Conservation (phyloP, 768 basidiomycete genomes). For the Termitomyces sp. region DNA sequence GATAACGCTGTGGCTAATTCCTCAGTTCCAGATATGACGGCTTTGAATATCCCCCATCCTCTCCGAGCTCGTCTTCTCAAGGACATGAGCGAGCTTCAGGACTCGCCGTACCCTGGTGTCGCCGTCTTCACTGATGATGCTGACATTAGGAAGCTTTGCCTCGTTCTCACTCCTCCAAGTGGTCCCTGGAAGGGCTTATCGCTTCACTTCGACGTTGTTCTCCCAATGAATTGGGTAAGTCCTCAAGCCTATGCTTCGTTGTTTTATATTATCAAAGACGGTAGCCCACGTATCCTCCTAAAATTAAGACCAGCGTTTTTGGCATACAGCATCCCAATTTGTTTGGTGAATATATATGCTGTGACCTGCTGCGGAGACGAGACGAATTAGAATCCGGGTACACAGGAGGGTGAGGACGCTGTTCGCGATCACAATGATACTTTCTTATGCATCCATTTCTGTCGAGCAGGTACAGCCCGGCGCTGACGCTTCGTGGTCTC, state of each 20-base stretch:
- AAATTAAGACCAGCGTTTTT: conserved; percentile 24
- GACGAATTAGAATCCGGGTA: conserved; percentile 20
- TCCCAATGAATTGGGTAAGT: conserved; percentile 33
- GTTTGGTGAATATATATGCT: conserved; percentile 34
- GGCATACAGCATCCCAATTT: conserved; percentile 38
- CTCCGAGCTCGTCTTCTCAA: conserved; percentile 32
- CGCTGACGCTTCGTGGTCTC: conserved; percentile 38
- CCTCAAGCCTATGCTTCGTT: not conserved
- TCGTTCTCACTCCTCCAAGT: conserved; percentile 37
- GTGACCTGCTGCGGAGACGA: conserved; percentile 30
- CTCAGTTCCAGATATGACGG: not conserved
- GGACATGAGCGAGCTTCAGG: conserved; percentile 37
- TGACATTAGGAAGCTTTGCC: conserved; percentile 35
- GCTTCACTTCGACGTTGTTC: conserved; percentile 34
- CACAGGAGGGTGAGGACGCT: conserved; percentile 27
- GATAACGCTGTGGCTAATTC: not conserved
- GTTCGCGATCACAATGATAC: not conserved
- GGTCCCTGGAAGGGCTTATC: conserved; percentile 40
- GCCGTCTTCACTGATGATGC: conserved; percentile 39
- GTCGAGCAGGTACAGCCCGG: conserved; percentile 32
- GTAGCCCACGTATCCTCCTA: conserved; percentile 33
- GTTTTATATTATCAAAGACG: not conserved
- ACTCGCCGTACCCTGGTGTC: conserved; percentile 39
- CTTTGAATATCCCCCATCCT: not conserved
- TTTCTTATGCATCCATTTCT: not conserved